Percentiles rank a stretch among this genome's conserved stretches.
phyloP scores from a whole-genome alignment of 1,284 basidiomycete genomes.

The Trametes sp. region DNA sequence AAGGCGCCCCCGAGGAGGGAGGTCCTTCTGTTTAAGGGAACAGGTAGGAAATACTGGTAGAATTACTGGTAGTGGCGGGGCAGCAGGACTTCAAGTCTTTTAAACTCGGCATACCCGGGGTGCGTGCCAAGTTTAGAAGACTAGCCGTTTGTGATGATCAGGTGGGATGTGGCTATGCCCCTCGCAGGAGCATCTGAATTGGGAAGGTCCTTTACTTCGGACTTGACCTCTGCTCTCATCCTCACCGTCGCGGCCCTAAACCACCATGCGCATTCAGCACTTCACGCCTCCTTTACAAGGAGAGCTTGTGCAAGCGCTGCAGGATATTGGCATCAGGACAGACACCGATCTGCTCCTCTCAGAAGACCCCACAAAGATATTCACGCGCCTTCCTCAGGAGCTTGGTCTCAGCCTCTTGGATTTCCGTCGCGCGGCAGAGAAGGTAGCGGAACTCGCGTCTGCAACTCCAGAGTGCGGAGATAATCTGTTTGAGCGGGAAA shows the following conservation, averaged over 20 bases:
- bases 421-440: conserved; percentile 49
- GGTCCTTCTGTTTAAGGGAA: too few species aligned
- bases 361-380: conserved; percentile 53
- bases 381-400: conserved; percentile 56
- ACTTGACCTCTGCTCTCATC: background rate
- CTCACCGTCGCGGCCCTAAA: background rate
- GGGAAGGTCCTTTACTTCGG: background rate
- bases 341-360: conserved; percentile 66
- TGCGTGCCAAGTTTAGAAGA: too few species aligned
- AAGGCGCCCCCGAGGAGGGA: too few species aligned
- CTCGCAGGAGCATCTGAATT: background rate
- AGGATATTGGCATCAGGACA: conserved; percentile 57
- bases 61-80: too few species aligned
- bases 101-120: too few species aligned
- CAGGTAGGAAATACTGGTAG: too few species aligned
- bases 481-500: conserved; percentile 44
- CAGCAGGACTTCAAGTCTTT: too few species aligned
- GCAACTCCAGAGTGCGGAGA: conserved; percentile 51
- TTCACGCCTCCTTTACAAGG: conserved; percentile 36
- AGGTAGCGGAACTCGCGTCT: conserved; percentile 51
- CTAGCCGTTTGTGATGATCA: too few species aligned
- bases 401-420: conserved; percentile 53
- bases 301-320: conserved; percentile 45
- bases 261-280: conserved; percentile 36
- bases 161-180: background rate